Conservation (phyloP, 164 flowering plant genomes). For the Piper betle region DNA sequence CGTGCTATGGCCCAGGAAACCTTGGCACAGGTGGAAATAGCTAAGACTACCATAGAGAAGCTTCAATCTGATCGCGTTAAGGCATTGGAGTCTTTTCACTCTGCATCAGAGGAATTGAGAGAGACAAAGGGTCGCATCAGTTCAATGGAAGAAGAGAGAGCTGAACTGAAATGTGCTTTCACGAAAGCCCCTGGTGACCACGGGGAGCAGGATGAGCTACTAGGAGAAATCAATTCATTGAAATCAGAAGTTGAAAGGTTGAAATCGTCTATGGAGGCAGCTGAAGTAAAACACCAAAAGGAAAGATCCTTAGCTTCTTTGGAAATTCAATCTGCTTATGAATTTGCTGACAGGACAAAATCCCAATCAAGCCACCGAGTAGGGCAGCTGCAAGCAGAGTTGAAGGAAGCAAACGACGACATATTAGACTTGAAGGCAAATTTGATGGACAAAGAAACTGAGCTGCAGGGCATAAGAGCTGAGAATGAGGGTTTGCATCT, state of each 20-base stretch:
- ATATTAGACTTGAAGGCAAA: constrained; percentile 58
- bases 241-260: constrained; percentile 37
- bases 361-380: constrained; percentile 23
- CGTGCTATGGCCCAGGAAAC: constrained; percentile 36
- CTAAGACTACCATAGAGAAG: constrained; percentile 39
- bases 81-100: constrained; percentile 33
- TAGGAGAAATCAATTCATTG: constrained; percentile 22
- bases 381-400: constrained; percentile 37
- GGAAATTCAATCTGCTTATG: constrained; percentile 35
- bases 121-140: constrained; percentile 37
- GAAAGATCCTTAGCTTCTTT: constrained; percentile 30
- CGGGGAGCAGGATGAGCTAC: constrained; percentile 17
- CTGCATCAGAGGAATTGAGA: constrained; percentile 41
- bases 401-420: constrained; percentile 23
- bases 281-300: constrained; percentile 40
- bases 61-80: constrained; percentile 35
- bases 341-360: constrained; percentile 34
- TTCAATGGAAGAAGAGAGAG: constrained; percentile 42
- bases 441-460: constrained; percentile 77
- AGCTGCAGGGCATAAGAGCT: constrained; percentile 53
- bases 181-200: constrained; percentile 1
- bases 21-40: constrained; percentile 46
- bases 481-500: constrained; percentile 52
- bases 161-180: constrained; percentile 32
- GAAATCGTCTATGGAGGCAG: constrained; percentile 36